phyloP scores from a whole-genome alignment of 352 stramenopile genomes.

The Pythium scleroteichum region DNA sequence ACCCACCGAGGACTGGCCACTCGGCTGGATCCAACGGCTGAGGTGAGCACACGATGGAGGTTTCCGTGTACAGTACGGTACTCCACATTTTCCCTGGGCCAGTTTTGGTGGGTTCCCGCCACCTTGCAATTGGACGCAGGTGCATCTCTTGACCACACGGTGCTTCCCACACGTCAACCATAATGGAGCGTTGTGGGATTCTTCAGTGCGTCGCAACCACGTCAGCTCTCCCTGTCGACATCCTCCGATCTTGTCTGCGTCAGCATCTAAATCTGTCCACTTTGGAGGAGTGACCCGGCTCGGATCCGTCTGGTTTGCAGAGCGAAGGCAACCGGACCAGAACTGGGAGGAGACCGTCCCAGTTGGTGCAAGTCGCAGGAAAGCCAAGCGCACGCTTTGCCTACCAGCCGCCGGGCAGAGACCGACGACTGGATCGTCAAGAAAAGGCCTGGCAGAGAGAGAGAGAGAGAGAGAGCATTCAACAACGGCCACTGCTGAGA shows the following conservation, averaged over 20 bases:
- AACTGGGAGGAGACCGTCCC: conserved; percentile 2
- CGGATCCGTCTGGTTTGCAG: conserved; percentile 5
- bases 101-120: background rate
- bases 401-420: conserved; percentile 1
- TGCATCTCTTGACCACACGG: no score
- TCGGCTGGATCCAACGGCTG: background rate
- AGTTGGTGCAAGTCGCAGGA: background rate
- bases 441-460: conserved; percentile 16
- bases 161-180: background rate
- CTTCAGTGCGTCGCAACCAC: background rate
- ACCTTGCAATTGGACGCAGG: background rate
- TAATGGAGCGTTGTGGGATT: background rate
- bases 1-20: background rate
- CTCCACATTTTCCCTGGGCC: no score
- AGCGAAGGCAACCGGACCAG: conserved; percentile 8
- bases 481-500: background rate
- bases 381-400: background rate
- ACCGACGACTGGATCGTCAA: conserved; percentile 3
- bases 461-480: background rate
- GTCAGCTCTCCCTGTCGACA: background rate
- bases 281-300: conserved; percentile 8
- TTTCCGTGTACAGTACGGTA: no score
- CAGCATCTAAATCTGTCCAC: background rate
- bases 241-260: no score
- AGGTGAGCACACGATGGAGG: no score